A percentile compares a stretch with the other conserved stretches of the same genome.
phyloP scores from a whole-genome alignment of 192 early-diverging fungal genomes.

The Powellomyces hirtus region DNA sequence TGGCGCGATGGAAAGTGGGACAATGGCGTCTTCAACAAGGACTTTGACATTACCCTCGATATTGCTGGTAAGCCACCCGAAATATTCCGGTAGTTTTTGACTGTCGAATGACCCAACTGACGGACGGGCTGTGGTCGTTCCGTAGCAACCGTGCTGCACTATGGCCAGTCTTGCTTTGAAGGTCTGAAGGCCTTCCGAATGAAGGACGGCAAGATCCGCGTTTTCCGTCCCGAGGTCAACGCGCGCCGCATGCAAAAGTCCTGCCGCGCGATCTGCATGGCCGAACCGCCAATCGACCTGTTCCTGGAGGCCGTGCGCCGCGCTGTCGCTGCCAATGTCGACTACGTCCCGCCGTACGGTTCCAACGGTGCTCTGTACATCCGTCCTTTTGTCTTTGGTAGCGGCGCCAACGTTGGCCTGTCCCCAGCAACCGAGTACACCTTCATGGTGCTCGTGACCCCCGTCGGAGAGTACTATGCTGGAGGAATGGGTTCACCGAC shows the following conservation, averaged over 20 bases:
- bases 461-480: conserved; percentile 56
- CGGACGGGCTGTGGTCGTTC: not conserved
- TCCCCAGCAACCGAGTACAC: conserved; percentile 50
- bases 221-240: conserved; percentile 73
- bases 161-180: conserved; percentile 77
- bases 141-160: conserved; percentile 62
- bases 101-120: not conserved
- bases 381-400: conserved; percentile 69
- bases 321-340: conserved; percentile 61
- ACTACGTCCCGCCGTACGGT: conserved; percentile 71
- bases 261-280: conserved; percentile 60
- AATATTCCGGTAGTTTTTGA: no score
- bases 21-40: conserved; percentile 50
- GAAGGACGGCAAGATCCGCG: conserved; percentile 64
- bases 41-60: conserved; percentile 60
- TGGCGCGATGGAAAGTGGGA: conserved; percentile 64
- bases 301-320: conserved; percentile 61
- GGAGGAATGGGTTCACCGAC: conserved; percentile 57
- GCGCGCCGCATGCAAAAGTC: conserved; percentile 57
- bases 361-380: conserved; percentile 69
- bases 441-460: conserved; percentile 63
- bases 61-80: conserved; percentile 53
- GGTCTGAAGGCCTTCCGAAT: conserved; percentile 77
- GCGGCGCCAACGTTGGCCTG: conserved; percentile 65
- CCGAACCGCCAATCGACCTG: conserved; percentile 53